A percentile compares a stretch with the other conserved stretches of the same genome.
Evolutionary conservation across 495 filamentous ascomycete genomes (phyloP).

Genomic region (Daldinia childiae): DNA sequence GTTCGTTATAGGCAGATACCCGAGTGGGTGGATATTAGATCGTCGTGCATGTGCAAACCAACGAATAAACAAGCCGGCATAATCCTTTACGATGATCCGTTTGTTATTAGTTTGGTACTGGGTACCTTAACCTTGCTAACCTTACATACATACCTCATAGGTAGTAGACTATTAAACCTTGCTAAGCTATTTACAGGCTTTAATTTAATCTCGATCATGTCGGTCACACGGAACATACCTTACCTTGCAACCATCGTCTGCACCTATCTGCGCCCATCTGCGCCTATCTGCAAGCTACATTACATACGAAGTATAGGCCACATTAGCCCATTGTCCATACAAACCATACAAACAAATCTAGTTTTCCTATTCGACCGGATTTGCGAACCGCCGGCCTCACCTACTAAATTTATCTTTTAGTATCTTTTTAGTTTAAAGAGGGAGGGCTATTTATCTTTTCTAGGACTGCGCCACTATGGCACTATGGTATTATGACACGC

Average conservation of each 20-base stretch:
- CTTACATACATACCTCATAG: no score
- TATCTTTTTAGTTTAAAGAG: slow-evolving; percentile 6
- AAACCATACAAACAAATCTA: background rate
- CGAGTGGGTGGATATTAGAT: slow-evolving; percentile 42
- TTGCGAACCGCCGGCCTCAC: slow-evolving; percentile 1
- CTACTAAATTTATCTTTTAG: slow-evolving; percentile 35
- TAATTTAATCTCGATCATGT: slow-evolving; percentile 35
- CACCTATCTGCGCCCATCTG: background rate
- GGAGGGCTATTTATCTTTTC: slow-evolving; percentile 1
- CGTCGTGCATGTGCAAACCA: slow-evolving; percentile 31
- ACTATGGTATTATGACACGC: background rate
- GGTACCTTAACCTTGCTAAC: background rate
- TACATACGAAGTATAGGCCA: background rate
- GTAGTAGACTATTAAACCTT: background rate
- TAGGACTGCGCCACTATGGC: slow-evolving; percentile 32
- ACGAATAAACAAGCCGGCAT: slow-evolving; percentile 34
- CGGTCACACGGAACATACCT: slow-evolving; percentile 29
- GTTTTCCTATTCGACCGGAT: slow-evolving; percentile 9
- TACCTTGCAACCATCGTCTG: background rate
- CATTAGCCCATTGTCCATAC: background rate
- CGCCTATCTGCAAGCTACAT: background rate
- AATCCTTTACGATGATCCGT: slow-evolving; percentile 29
- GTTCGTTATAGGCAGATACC: slow-evolving; percentile 22
- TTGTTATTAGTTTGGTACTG: slow-evolving; percentile 13
- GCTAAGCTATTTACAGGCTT: slow-evolving; percentile 12